A percentile compares a stretch with the other conserved stretches of the same genome.
Conservation (phyloP, 495 filamentous ascomycete genomes). For the Daldinia loculata region DNA sequence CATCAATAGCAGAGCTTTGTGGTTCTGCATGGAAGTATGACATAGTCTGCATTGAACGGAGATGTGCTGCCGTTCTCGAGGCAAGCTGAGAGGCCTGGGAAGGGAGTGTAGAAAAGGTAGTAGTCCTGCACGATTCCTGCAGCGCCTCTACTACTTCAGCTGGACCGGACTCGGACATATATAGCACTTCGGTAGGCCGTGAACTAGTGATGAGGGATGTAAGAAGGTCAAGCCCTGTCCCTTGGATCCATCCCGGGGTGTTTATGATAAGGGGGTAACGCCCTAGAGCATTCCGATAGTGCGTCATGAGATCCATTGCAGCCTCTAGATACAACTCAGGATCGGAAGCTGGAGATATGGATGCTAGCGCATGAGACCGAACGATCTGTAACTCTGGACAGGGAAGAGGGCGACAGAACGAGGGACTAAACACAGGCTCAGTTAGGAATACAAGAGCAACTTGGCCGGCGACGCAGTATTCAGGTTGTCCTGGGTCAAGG, state of each 20-base stretch:
- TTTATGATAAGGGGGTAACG: slow-evolving; percentile 77
- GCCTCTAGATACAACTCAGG: slow-evolving; percentile 74
- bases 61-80: slow-evolving; percentile 71
- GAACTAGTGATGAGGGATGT: slow-evolving; percentile 64
- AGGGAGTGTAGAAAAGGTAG: slow-evolving; percentile 56
- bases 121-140: slow-evolving; percentile 47
- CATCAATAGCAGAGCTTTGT: neutral
- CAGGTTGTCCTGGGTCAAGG: slow-evolving; percentile 84
- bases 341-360: slow-evolving; percentile 73
- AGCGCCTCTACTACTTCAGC: slow-evolving; percentile 69
- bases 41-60: slow-evolving; percentile 81
- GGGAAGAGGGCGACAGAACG: slow-evolving; percentile 73
- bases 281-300: slow-evolving; percentile 61
- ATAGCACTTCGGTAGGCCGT: slow-evolving; percentile 69
- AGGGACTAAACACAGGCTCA: slow-evolving; percentile 73
- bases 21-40: slow-evolving; percentile 74
- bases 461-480: slow-evolving; percentile 79
- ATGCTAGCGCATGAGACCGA: slow-evolving; percentile 76
- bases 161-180: slow-evolving; percentile 77
- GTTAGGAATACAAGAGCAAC: slow-evolving; percentile 73
- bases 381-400: slow-evolving; percentile 50
- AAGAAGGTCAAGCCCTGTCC: slow-evolving; percentile 75
- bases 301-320: slow-evolving; percentile 70
- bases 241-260: slow-evolving; percentile 84
- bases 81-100: slow-evolving; percentile 70